These are phyloP conservation scores for Juncus inflexus DNA, from an alignment of 176 grass and related monocot genomes.

Conservation along the genomic window DNA sequence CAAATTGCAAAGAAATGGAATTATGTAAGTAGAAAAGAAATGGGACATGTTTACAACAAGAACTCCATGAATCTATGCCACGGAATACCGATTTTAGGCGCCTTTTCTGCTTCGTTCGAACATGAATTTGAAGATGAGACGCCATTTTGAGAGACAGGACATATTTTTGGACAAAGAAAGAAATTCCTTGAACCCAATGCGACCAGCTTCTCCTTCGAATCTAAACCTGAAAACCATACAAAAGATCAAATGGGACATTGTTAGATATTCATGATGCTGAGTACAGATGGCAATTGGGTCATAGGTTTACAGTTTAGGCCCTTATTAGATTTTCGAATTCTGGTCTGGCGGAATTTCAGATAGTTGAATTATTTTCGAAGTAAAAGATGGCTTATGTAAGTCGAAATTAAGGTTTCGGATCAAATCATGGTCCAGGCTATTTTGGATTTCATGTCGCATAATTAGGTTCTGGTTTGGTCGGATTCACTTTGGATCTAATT, in stretches of 20 bases:
- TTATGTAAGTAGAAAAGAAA: constrained; percentile 3
- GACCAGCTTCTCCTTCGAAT: constrained; percentile 59
- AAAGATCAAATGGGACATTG: neutral
- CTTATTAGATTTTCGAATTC: too few relatives aligned
- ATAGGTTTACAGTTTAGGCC: neutral
- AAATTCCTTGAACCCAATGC: constrained; percentile 84
- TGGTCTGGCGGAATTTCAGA: too few relatives aligned
- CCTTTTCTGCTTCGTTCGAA: constrained; percentile 26
- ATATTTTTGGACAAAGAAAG: constrained; percentile 67
- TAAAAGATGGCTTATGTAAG: too few relatives aligned
- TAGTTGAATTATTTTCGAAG: too few relatives aligned
- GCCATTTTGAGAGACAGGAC: constrained; percentile 18
- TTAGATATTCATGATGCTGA: neutral
- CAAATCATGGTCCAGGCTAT: too few relatives aligned
- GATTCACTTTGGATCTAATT: too few relatives aligned
- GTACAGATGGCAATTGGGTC: neutral
- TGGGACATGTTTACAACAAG: constrained; percentile 19
- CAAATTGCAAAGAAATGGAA: constrained; percentile 4
- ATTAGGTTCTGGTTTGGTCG: too few relatives aligned
- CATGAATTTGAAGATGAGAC: constrained; percentile 24
- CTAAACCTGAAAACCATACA: constrained; percentile 38
- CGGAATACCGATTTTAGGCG: constrained; percentile 1
- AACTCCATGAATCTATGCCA: constrained; percentile 31
- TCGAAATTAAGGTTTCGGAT: too few relatives aligned
- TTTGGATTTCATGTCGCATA: too few relatives aligned